Percentiles rank a stretch among this genome's conserved stretches.
These are phyloP conservation scores for Ceratocystis colombiana DNA, from an alignment of 2,329 filamentous ascomycete genomes.

Conservation along the genomic window DNA sequence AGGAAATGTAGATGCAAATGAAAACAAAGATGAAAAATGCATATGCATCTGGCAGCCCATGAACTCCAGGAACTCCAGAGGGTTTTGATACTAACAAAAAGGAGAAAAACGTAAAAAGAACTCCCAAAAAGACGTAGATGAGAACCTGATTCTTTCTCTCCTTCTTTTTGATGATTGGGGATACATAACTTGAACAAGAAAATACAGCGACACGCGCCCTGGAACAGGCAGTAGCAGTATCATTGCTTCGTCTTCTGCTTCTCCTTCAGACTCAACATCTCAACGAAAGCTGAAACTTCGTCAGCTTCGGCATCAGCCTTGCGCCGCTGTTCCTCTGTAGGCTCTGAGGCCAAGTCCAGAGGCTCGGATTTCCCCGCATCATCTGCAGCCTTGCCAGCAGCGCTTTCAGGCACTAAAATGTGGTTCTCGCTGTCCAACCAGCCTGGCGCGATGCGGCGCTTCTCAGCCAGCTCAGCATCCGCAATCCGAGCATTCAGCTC, in stretches of 20 bases:
- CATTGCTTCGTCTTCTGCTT: conserved; percentile 13
- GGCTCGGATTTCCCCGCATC: conserved; percentile 34
- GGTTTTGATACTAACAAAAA: background rate
- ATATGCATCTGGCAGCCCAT: background rate
- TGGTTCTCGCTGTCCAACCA: conserved; percentile 67
- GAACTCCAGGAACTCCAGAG: conserved; percentile 1
- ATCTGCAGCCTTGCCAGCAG: conserved; percentile 27
- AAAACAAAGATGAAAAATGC: background rate
- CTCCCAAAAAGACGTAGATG: background rate
- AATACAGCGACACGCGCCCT: background rate
- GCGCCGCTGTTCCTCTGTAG: conserved; percentile 23
- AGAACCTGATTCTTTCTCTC: background rate
- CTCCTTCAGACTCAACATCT: conserved; percentile 23
- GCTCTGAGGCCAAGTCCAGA: conserved; percentile 26
- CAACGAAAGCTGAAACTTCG: conserved; percentile 20
- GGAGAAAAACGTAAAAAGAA: too few species aligned
- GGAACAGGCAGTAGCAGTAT: background rate
- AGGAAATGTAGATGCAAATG: background rate
- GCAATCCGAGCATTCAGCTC: conserved; percentile 59
- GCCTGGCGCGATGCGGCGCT: conserved; percentile 66
- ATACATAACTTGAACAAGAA: background rate
- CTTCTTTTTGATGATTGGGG: background rate
- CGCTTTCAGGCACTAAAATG: conserved; percentile 56
- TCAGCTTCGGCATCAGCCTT: conserved; percentile 38
- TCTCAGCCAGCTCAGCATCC: conserved; percentile 63